phyloP scores from a whole-genome alignment of 140 eudicot genomes.

The Stevia rebaudiana region DNA sequence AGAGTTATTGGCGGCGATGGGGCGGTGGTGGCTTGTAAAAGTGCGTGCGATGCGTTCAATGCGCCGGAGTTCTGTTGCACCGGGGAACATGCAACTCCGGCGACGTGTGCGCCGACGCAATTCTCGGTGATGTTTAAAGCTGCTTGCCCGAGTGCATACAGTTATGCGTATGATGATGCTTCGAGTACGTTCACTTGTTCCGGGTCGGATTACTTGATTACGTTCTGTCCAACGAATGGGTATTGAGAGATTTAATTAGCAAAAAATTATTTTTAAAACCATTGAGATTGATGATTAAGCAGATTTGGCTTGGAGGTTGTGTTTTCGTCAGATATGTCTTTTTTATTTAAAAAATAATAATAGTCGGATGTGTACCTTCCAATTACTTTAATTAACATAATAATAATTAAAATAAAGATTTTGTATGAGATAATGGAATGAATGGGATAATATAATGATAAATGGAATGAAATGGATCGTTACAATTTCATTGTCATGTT shows the following conservation, averaged over 20 bases:
- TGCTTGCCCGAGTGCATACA: slow-evolving; percentile 80
- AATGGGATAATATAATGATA: no score
- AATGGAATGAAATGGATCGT: no score
- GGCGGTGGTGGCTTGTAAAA: slow-evolving; percentile 64
- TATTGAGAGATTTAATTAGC: slow-evolving; percentile 10
- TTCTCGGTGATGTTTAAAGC: slow-evolving; percentile 61
- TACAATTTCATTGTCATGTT: no score
- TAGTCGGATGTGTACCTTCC: no score
- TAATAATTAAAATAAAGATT: no score
- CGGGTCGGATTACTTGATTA: slow-evolving; percentile 62
- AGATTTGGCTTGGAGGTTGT: slow-evolving; percentile 10
- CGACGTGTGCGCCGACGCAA: slow-evolving; percentile 60
- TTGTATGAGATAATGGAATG: no score
- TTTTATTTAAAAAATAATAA: no score
- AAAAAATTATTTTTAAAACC: slow-evolving; percentile 9
- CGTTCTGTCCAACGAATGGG: slow-evolving; percentile 52
- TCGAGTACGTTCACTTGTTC: slow-evolving; percentile 78
- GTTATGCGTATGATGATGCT: slow-evolving; percentile 81
- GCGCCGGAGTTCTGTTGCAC: slow-evolving; percentile 72
- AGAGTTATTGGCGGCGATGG: slow-evolving; percentile 36
- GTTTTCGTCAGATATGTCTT: no score
- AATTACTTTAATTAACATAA: no score
- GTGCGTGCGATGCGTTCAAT: slow-evolving; percentile 70
- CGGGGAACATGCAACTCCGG: slow-evolving; percentile 60
- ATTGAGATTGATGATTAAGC: slow-evolving; percentile 22